Evolutionary conservation across 352 stramenopile species (phyloP), one percentile per base, ranked within the genome.

Genomic region (Peronospora belbahrii): DNA sequence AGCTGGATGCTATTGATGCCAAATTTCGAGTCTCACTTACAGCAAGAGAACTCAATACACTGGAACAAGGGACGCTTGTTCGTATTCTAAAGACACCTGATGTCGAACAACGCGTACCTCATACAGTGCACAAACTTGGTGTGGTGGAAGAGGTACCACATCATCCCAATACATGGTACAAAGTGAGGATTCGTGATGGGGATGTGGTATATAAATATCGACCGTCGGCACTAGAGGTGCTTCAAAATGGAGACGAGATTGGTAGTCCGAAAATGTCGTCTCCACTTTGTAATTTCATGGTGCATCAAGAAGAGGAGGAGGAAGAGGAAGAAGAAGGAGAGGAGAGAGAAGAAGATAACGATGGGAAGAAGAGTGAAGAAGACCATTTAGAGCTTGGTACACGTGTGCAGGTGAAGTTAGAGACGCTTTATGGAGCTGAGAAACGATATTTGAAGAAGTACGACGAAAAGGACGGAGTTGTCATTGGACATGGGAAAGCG

Each of bases 121-220:
- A 93, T 41, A 93, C 81, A 6, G 59, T 82, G 5, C 53, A 72
- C 54, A 90, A 93, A 62, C 54, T 93, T 18, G 82, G 82, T 14
- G 56, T 88, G 14, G 79, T 93, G 22, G 79, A 90, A 43, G 82
- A 93, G 25, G 71, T 83, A 0, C 82, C 82, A 25, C 72, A 77
- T 44, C 82, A 93, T 51, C 82, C 82, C 6, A 93, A 90, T 38
- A 93, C 82, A 49, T 93, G 82, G 82, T 89, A 87, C 48, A 85
- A 79, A 48, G 82, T 93, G 49, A 70, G 82, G 4, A 89, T 93
- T 24, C 67, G 70, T 13, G 76, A 90, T 33, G 76, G 76, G 24
- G 78, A 93, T 18, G 79, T 93, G n/a, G 74, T 89, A 47, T 90
- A 90, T 65, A 93, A 89, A 56, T 93, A 91, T 58, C 69, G 82